Evolutionary conservation across 2,329 filamentous ascomycete species (phyloP).

Genomic region (Beauveria pseudobassiana): DNA sequence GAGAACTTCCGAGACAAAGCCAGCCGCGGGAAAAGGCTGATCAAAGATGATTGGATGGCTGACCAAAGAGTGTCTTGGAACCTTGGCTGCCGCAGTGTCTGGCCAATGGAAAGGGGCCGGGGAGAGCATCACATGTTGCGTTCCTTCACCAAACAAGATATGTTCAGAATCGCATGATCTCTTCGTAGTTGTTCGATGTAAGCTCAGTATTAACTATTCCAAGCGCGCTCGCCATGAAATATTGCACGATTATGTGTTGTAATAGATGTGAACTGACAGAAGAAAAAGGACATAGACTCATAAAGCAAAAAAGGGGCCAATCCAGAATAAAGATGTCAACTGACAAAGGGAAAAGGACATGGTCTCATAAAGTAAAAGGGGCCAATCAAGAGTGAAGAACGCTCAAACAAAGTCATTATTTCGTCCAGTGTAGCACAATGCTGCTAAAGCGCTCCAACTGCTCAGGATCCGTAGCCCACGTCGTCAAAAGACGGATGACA

Average conservation of each 20-base stretch:
- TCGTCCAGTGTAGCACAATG: conserved; percentile 17
- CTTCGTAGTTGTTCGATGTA: no score
- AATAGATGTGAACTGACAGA: neutral
- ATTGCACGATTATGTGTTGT: neutral
- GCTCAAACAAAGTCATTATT: neutral
- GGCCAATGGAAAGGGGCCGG: no score
- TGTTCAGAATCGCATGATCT: no score
- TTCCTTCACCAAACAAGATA: no score
- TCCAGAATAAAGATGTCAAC: neutral
- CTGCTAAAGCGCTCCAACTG: conserved; percentile 33
- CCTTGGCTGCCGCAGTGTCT: no score
- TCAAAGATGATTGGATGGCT: no score
- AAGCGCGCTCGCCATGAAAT: no score
- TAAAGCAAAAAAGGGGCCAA: neutral
- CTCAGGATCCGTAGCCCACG: conserved; percentile 39
- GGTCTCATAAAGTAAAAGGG: neutral
- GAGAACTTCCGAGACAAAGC: no score
- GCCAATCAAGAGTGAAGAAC: neutral
- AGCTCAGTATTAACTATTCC: no score
- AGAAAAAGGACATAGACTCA: neutral
- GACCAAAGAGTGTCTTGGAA: no score
- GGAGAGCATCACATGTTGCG: no score
- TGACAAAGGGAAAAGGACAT: neutral
- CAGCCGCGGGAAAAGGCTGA: no score
- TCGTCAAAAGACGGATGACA: conserved; percentile 39